These are phyloP conservation scores for Baorangia bicolor DNA, from an alignment of 768 basidiomycete species.

Conservation along the genomic window DNA sequence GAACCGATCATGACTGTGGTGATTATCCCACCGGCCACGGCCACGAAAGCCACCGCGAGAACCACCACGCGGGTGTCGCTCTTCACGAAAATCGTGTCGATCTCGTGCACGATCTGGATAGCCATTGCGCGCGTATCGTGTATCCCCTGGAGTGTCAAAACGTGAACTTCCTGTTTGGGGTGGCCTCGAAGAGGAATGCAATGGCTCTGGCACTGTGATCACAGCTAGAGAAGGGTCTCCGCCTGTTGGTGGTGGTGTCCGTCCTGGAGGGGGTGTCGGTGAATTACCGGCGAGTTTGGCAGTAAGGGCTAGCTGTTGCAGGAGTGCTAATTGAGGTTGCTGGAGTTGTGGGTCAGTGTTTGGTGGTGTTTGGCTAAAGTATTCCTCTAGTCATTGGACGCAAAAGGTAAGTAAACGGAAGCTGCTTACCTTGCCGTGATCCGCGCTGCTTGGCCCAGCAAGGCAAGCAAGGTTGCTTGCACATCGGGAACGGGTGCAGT, in stretches of 20 bases:
- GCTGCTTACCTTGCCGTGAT: slow-evolving; percentile 42
- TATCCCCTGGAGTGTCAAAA: slow-evolving; percentile 37
- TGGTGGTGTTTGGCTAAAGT: slow-evolving; percentile 59
- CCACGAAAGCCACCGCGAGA: slow-evolving; percentile 55
- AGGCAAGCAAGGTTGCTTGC: slow-evolving; percentile 65
- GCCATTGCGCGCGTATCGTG: slow-evolving; percentile 33
- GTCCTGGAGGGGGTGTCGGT: slow-evolving; percentile 21
- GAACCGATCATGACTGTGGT: slow-evolving; percentile 41
- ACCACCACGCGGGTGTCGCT: slow-evolving; percentile 52
- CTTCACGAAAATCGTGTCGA: slow-evolving; percentile 49
- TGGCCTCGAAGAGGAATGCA: slow-evolving; percentile 5
- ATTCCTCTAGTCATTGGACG: slow-evolving; percentile 1
- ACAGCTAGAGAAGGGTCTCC: background rate
- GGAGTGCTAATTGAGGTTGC: slow-evolving; percentile 60
- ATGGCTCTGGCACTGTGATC: slow-evolving; percentile 22
- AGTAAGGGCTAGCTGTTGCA: slow-evolving; percentile 75
- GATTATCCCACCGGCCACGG: slow-evolving; percentile 67
- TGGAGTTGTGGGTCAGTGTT: slow-evolving; percentile 50
- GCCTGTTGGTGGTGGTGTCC: slow-evolving; percentile 29
- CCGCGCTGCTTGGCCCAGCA: slow-evolving; percentile 66
- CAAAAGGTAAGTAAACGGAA: slow-evolving; percentile 1
- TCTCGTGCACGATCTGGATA: slow-evolving; percentile 45
- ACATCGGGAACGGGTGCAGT: slow-evolving; percentile 32
- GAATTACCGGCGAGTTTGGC: slow-evolving; percentile 42
- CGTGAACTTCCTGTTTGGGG: slow-evolving; percentile 17